Evolutionary conservation across 345 rosid species (phyloP), one percentile per base, ranked within the genome.

Genomic region (Aurinia saxatilis): DNA sequence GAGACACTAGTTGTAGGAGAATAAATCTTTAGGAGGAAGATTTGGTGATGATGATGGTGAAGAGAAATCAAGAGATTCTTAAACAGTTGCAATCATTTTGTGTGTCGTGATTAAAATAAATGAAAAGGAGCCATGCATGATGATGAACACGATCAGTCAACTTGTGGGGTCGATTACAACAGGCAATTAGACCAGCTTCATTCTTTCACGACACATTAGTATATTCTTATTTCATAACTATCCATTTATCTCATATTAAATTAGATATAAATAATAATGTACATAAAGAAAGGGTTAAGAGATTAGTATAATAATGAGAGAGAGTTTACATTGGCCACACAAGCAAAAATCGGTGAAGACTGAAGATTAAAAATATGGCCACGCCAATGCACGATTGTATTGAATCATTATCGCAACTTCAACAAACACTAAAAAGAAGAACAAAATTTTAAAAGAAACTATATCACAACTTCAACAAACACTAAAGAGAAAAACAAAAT

Each of bases 111-210:
- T 40, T 44, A 10, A 69, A 61, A 62, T 35, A 68, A 61, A 33
- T 13, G 41, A 44, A 60, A 18, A 2, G 57, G 55, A 70, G 63
- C 63, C 74, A 70, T 70, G 74, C 74, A 70, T 70, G 74, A 63
- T 70, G 68, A 54, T 46, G 63, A 63, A n/a, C 68, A 70, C 63
- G 74, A 70, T 62, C 57, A 55, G 67, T 70, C 68, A 70, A 63
- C 68, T 68, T 68, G 73, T 68, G 73, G 73, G 73, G 67, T 68
- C 73, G 73, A 68, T 34, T 58, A 19, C 50, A 48, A 60, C 21
- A 60, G 66, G 42, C 42, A 38, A 48, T 35, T 41, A 35, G n/a
- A 33, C 14, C 19, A 50, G 63, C 68, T 62, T 55, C 44, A 19
- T 55, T 70, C 63, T 48, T 51, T 70, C 74, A 70, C 74, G 74